Evolutionary conservation across 306 rosid genomes (phyloP).

Genomic region (Casuarina glauca): DNA sequence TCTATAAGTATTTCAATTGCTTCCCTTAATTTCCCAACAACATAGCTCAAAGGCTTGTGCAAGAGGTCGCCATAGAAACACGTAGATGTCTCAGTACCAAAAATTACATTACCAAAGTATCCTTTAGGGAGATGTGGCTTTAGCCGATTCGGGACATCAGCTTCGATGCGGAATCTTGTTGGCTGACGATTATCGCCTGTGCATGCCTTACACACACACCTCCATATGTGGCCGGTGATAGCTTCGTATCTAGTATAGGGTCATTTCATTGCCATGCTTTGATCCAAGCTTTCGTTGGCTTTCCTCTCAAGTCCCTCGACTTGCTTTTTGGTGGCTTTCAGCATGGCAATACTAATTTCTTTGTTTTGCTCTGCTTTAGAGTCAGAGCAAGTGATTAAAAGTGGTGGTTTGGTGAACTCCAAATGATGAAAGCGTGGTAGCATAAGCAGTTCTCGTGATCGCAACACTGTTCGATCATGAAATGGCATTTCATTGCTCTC

Average conservation of each 20-base stretch:
- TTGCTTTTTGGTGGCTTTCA: constrained; percentile 20
- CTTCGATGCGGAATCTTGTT: not conserved
- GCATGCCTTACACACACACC: constrained; percentile 13
- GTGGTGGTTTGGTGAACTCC: too few relatives aligned
- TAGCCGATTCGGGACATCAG: not conserved
- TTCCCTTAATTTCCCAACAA: constrained; percentile 24
- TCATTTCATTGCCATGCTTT: not conserved
- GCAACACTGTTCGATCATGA: not conserved
- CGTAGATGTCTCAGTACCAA: not conserved
- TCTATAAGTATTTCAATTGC: constrained; percentile 18
- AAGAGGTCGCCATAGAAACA: not conserved
- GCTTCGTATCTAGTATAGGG: constrained; percentile 40
- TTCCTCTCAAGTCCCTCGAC: constrained; percentile 27
- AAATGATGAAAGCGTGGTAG: too few relatives aligned
- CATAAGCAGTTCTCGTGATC: not conserved
- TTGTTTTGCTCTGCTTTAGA: not conserved
- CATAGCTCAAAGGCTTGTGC: constrained; percentile 9
- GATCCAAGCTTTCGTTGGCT: not conserved
- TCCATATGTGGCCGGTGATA: constrained; percentile 16
- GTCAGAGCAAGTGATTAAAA: not conserved
- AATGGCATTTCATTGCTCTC: not conserved
- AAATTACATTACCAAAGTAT: constrained; percentile 15
- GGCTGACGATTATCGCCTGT: not conserved
- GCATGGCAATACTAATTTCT: not conserved
- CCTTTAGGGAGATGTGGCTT: constrained; percentile 14